Percentiles rank a stretch among this genome's conserved stretches.
Conservation (phyloP, 306 rosid species). For the barrel medic (Medicago truncatula) region MtrunA17r5.0-ANR NC_053046.1:14182001-14182500, state of each 20-base stretch:
- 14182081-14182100: constrained; percentile 67
- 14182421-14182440: constrained; percentile 79
- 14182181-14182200: constrained; percentile 81
- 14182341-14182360: constrained; percentile 53
- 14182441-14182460: constrained; percentile 90
- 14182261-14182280: constrained; percentile 75
- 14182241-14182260: constrained; percentile 85
- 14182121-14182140: constrained; percentile 70
- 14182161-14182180: constrained; percentile 59
- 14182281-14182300: constrained; percentile 74
- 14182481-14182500: not conserved
- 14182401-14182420: constrained; percentile 80
- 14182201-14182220: constrained; percentile 91
- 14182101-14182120: constrained; percentile 72
- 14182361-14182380: constrained; percentile 47
- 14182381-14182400: constrained; percentile 92
- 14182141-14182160: constrained; percentile 66
- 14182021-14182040: constrained; percentile 14
- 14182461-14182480: constrained; percentile 95
- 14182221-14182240: constrained; percentile 67
- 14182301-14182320: constrained; percentile 62
- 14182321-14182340: constrained; percentile 58
- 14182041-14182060: constrained; percentile 33
- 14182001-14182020: constrained; percentile 35
- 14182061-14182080: constrained; percentile 75